Evolutionary conservation across 116 monocot species (phyloP), one percentile per base, ranked within the genome.

Genomic region (Thalassia testudinum): DNA sequence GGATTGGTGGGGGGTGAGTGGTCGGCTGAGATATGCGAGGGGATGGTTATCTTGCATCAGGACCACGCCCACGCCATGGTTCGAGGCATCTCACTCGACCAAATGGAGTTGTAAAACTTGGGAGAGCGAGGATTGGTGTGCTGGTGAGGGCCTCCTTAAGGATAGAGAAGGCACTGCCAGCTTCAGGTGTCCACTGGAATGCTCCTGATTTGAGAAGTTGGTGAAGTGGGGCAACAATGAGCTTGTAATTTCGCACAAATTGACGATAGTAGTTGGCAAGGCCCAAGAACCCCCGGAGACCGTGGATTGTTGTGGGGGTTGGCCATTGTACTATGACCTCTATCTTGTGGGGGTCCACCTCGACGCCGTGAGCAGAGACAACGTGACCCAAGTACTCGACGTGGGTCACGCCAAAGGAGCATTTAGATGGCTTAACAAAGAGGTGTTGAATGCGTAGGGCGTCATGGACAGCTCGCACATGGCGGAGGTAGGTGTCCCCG

Each of bases 41-140:
- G 37, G 37, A 7, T 38, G 16, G 16, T 11, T 1, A 5, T 56
- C 5, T 38, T 56, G 37, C 4, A 20, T 21, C 12, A 37, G 21
- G 1, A 56, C 30, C 5, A 0, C 56, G n/a, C 56, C 56, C 20
- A 56, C 13, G 1, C 30, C 30, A 3, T 20, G 0, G 1, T 1
- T 1, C 1, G 19, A 19, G 1, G 56, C 34, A 22, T 56, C 37
- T 6, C 30, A 18, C 19, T 56, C 37, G 5, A 56, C 0, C 0
- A 21, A 56, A 56, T 1, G 56, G 56, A 21, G 21, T 4, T 1
- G 30, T 6, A 56, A 56, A 56, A 56, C 37, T 20, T 20, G 56
- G 56, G 1, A 56, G 21, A 16, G 30, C 37, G n/a, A 56, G 56
- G 14, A 38, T 34, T 19, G 37, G 56, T 4, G 17, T 21, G 17